Evolutionary conservation across 495 filamentous ascomycete species (phyloP).

Genomic region (Evansstolkia leycettana): DNA sequence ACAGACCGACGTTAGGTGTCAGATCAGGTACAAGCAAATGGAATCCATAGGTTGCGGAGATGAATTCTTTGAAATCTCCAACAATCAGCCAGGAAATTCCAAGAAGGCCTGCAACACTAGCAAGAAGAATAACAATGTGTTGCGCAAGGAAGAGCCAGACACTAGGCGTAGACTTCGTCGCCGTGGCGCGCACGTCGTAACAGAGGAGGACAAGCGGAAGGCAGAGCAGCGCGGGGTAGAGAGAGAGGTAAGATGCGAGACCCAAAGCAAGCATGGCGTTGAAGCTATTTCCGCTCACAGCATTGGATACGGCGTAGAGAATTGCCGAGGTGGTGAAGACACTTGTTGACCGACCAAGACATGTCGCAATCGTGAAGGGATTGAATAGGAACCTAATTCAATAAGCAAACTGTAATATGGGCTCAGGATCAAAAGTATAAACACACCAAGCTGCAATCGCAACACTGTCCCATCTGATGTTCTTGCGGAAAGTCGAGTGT

Average conservation of each 20-base stretch:
- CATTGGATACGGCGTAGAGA: slow-evolving; percentile 71
- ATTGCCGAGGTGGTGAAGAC: slow-evolving; percentile 86
- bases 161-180: slow-evolving; percentile 11
- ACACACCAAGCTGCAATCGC: slow-evolving; percentile 69
- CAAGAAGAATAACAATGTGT: slow-evolving; percentile 32
- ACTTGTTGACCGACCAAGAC: slow-evolving; percentile 81
- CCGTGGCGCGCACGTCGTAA: slow-evolving; percentile 50
- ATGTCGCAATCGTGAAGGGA: slow-evolving; percentile 87
- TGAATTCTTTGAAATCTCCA: slow-evolving; percentile 69
- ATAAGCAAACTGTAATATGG: slow-evolving; percentile 7
- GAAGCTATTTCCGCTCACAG: slow-evolving; percentile 58
- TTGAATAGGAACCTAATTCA: slow-evolving; percentile 71
- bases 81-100: slow-evolving; percentile 63
- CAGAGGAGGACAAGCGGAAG: slow-evolving; percentile 71
- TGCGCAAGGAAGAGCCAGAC: slow-evolving; percentile 34
- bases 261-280: slow-evolving; percentile 78
- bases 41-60: slow-evolving; percentile 81
- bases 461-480: slow-evolving; percentile 62
- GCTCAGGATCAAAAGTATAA: background rate
- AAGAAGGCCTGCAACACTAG: slow-evolving; percentile 45
- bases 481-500: slow-evolving; percentile 66
- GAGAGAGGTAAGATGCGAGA: slow-evolving; percentile 78
- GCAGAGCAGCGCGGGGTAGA: slow-evolving; percentile 81
- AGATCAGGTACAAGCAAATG: slow-evolving; percentile 85
- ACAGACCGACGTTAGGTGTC: slow-evolving; percentile 88